These are phyloP conservation scores for Cornus florida DNA, from an alignment of 148 eudicot species.

Conservation along the genomic window DNA sequence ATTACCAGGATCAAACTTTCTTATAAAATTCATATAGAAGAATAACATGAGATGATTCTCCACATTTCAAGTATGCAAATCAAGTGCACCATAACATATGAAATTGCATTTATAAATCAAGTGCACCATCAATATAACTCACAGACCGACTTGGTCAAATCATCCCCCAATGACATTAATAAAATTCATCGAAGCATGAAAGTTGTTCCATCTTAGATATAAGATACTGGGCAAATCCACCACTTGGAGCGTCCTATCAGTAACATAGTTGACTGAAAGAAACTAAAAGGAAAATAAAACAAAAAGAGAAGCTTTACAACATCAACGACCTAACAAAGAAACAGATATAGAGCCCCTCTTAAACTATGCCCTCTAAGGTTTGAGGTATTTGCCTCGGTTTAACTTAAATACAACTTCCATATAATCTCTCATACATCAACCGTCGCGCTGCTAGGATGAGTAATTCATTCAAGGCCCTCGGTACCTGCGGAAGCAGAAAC, in stretches of 20 bases:
- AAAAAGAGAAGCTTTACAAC: background rate
- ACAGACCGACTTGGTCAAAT: background rate
- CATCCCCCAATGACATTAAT: background rate
- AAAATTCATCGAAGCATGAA: background rate
- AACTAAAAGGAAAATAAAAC: background rate
- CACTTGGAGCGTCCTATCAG: background rate
- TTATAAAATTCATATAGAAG: too few relatives aligned
- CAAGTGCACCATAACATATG: background rate
- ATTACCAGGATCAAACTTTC: too few relatives aligned
- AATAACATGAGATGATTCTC: too few relatives aligned
- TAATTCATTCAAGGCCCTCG: conserved; percentile 58
- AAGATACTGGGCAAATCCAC: background rate
- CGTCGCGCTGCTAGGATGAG: background rate
- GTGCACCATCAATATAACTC: background rate
- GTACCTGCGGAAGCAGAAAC: conserved; percentile 57
- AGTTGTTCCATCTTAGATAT: background rate
- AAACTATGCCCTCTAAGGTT: background rate
- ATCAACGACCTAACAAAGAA: background rate
- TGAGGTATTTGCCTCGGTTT: background rate
- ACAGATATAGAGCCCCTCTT: background rate
- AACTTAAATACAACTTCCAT: background rate
- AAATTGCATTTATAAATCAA: background rate
- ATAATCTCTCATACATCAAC: background rate
- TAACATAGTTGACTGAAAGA: too few relatives aligned
- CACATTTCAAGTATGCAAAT: background rate